Evolutionary conservation across 2,329 filamentous ascomycete genomes (phyloP), one percentile per base, ranked within the genome.

Genomic region (Paraphaeosphaeria minitans): DNA sequence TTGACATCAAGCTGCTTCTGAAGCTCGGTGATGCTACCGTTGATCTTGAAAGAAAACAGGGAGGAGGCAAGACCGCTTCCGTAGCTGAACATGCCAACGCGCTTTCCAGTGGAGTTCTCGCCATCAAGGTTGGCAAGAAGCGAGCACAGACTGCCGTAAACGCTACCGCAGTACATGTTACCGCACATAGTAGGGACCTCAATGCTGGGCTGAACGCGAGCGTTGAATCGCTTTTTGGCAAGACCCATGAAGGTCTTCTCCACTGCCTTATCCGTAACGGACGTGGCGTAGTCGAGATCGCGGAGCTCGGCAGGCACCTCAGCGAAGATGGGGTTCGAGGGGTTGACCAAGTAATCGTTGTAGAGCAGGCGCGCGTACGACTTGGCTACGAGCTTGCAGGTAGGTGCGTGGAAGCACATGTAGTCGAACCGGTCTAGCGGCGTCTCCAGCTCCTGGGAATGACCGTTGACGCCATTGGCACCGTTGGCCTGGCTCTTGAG

Each of bases 81-180:
- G 71, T 83, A 84, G 65, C 79, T 82, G 78, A 84, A 83, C 62
- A 83, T 76, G 53, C 76, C 80, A 59, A 84, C 72, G 56, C 81
- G 79, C 78, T 82, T 83, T 72, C 80, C 81, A 66, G 79, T 76
- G n/a, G 82, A 68, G 21, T 78, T 74, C 52, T 78, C 74, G 63
- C 75, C 79, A 66, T 73, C 70, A 43, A 82, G 68, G 67, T 83
- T 83, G 71, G 76, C 66, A 58, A 84, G 63, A 58, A 84, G 69
- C 52, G 80, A 81, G 68, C 77, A 76, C 58, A 84, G 76, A 63
- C 80, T 81, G 58, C 76, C 78, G 74, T 83, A 84, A 54, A 84
- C 81, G 59, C 79, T 82, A 31, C 79, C 81, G 62, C 78, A 81
- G 79, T 84, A 84, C 82, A 84, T 84, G 79, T 84, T 84, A 56